Percentiles rank a stretch among this genome's conserved stretches.
phyloP scores from a whole-genome alignment of 2,329 filamentous ascomycete species.

The Aureobasidium sp. region DNA sequence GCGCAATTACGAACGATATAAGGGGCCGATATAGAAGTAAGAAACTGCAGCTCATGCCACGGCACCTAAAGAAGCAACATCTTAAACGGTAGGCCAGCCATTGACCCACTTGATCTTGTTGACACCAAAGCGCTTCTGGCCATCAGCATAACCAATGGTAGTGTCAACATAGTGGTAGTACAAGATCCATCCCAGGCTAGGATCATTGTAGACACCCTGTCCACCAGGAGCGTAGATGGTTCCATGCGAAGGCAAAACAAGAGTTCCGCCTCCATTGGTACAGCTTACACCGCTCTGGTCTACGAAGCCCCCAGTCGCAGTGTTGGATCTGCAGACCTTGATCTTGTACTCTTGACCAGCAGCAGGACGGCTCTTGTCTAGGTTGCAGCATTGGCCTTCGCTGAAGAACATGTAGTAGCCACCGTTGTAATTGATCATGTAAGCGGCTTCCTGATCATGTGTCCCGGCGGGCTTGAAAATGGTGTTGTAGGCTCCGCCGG shows the following conservation, averaged over 20 bases:
- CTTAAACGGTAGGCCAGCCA: constrained; percentile 18
- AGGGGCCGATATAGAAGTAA: background rate
- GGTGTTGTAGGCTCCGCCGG: constrained; percentile 39
- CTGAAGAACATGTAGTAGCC: constrained; percentile 62
- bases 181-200: constrained; percentile 45
- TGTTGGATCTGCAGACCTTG: constrained; percentile 53
- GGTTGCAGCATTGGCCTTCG: constrained; percentile 56
- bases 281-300: constrained; percentile 51
- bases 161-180: constrained; percentile 59
- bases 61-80: background rate
- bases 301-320: constrained; percentile 48
- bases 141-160: constrained; percentile 45
- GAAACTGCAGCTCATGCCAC: background rate
- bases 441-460: constrained; percentile 52
- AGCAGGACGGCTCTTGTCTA: constrained; percentile 45
- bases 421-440: constrained; percentile 47
- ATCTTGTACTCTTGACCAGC: constrained; percentile 59
- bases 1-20: background rate
- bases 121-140: constrained; percentile 17
- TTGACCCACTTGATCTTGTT: constrained; percentile 18
- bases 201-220: constrained; percentile 52
- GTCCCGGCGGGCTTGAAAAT: constrained; percentile 46
- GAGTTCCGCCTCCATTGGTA: constrained; percentile 51
- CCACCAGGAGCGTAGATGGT: constrained; percentile 56
- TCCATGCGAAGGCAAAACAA: constrained; percentile 54